Evolutionary conservation across 2,329 filamentous ascomycete species (phyloP).

Genomic region (Cladophialophora immunda): DNA sequence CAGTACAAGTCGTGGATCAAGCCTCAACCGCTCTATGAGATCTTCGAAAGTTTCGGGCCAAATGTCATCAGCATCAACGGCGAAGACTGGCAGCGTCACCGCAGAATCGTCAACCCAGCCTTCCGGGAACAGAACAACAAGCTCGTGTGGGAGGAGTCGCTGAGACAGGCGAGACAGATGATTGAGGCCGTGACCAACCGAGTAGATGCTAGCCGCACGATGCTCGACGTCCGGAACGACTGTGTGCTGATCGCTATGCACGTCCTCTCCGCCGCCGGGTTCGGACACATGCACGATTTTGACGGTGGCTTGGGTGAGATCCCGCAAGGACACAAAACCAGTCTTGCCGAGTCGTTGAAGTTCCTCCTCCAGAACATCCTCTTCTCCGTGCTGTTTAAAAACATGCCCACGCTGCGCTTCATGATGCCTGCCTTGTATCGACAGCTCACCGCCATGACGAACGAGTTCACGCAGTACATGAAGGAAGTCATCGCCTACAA

Average conservation of each 20-base stretch:
- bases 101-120: constrained; percentile 51
- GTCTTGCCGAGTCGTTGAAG: constrained; percentile 41
- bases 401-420: constrained; percentile 40
- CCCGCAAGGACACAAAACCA: constrained; percentile 39
- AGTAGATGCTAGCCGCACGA: neutral
- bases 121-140: constrained; percentile 56
- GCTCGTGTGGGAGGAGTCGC: constrained; percentile 51
- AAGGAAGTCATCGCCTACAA: constrained; percentile 38
- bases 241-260: constrained; percentile 49
- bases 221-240: constrained; percentile 43
- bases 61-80: constrained; percentile 36
- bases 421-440: constrained; percentile 41
- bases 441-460: constrained; percentile 34
- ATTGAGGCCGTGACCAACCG: constrained; percentile 23
- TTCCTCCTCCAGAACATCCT: constrained; percentile 39
- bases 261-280: constrained; percentile 50
- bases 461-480: constrained; percentile 23
- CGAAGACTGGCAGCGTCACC: constrained; percentile 55
- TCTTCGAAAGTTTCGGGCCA: constrained; percentile 34
- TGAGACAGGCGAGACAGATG: constrained; percentile 47
- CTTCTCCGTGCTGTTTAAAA: constrained; percentile 24
- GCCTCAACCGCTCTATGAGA: constrained; percentile 26
- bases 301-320: constrained; percentile 23
- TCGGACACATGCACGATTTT: constrained; percentile 43
- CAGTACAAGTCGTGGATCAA: constrained; percentile 34